These are phyloP conservation scores for Cucurbitaria berberidis DNA, from an alignment of 2,329 filamentous ascomycete species.

Conservation along the genomic window DNA sequence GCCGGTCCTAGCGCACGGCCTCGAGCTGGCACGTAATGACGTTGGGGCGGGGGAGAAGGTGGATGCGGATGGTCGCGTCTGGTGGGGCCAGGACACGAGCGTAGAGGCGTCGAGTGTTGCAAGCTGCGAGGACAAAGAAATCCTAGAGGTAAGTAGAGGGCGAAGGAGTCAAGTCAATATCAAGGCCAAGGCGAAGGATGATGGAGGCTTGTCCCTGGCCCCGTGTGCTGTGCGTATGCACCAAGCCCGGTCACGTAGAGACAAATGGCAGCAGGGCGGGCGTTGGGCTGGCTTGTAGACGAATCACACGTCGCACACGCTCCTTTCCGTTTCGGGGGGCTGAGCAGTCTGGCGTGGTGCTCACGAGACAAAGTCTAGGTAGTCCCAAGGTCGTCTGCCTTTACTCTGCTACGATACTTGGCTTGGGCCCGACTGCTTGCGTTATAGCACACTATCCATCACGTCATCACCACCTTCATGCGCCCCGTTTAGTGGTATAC, in stretches of 20 bases:
- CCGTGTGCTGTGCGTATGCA: slow-evolving; percentile 34
- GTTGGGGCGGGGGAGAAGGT: slow-evolving; percentile 16
- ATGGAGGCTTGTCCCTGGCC: slow-evolving; percentile 27
- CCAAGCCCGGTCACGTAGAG: slow-evolving; percentile 30
- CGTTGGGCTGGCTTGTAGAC: slow-evolving; percentile 25
- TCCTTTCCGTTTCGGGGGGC: slow-evolving; percentile 28
- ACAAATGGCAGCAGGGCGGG: slow-evolving; percentile 31
- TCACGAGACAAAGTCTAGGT: slow-evolving; percentile 31
- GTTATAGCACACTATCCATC: slow-evolving; percentile 10
- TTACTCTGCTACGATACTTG: not conserved
- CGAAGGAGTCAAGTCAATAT: slow-evolving; percentile 4
- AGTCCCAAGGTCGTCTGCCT: slow-evolving; percentile 14
- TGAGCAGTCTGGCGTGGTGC: slow-evolving; percentile 28
- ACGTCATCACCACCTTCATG: slow-evolving; percentile 19
- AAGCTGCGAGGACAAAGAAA: not conserved
- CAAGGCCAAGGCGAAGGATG: slow-evolving; percentile 16
- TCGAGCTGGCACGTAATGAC: slow-evolving; percentile 23
- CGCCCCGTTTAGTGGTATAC: not conserved
- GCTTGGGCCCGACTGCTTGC: not conserved
- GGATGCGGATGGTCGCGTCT: slow-evolving; percentile 15
- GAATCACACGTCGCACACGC: slow-evolving; percentile 33
- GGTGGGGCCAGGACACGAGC: slow-evolving; percentile 11
- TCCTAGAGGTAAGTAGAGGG: not conserved
- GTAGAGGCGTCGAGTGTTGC: not conserved
- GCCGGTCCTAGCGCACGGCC: slow-evolving; percentile 27